phyloP scores from a whole-genome alignment of 345 rosid species.

The Chamaenerion angustifolium region DNA sequence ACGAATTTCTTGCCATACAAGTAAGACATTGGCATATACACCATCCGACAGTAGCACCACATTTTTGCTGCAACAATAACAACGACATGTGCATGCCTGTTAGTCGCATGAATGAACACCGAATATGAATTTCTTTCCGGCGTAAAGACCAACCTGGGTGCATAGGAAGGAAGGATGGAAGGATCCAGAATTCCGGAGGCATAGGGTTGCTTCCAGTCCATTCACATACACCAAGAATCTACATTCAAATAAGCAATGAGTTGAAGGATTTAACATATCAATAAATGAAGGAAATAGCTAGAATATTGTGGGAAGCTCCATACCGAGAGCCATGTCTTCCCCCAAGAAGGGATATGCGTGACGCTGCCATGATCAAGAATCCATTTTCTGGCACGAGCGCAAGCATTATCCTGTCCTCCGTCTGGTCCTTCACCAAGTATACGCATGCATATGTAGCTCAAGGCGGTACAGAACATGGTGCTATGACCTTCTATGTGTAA shows the following conservation, averaged over 20 bases:
- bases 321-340: conserved; percentile 30
- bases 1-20: conserved; percentile 24
- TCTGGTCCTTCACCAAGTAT: conserved; percentile 24
- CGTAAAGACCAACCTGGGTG: conserved; percentile 15
- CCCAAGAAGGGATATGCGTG: conserved; percentile 25
- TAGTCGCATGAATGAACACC: no score
- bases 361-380: conserved; percentile 22
- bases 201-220: conserved; percentile 22
- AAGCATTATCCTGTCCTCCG: conserved; percentile 18
- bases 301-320: not conserved
- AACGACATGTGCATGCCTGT: no score
- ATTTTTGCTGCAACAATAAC: conserved; percentile 22
- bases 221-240: conserved; percentile 19
- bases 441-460: conserved; percentile 24
- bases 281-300: no score
- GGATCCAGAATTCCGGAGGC: conserved; percentile 21
- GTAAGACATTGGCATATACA: conserved; percentile 27
- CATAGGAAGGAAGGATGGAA: conserved; percentile 26
- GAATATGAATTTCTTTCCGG: no score
- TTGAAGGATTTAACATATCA: no score
- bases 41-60: conserved; percentile 28
- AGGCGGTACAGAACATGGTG: conserved; percentile 22
- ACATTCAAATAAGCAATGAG: not conserved
- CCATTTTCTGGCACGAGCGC: conserved; percentile 22
- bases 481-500: conserved; percentile 25